These are phyloP conservation scores for Xylaria sp. DNA, from an alignment of 495 filamentous ascomycete genomes.

Conservation along the genomic window DNA sequence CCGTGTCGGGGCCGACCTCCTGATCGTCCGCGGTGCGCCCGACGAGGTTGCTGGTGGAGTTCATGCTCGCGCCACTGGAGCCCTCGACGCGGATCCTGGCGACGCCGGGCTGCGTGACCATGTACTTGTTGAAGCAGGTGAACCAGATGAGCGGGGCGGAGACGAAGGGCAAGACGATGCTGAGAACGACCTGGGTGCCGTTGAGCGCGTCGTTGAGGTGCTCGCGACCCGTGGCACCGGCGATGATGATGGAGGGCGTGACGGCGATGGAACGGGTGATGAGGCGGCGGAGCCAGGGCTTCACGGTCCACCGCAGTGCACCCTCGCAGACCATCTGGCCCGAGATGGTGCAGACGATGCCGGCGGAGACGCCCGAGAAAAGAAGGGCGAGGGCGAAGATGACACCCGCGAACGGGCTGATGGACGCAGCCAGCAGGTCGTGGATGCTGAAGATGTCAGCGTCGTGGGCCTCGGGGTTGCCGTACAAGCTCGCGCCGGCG, in stretches of 20 bases:
- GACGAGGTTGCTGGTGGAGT: slow-evolving; percentile 24
- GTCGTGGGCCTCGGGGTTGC: slow-evolving; percentile 59
- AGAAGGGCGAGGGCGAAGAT: slow-evolving; percentile 81
- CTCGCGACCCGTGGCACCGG: slow-evolving; percentile 74
- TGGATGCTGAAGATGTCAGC: slow-evolving; percentile 88
- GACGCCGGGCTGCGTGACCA: slow-evolving; percentile 66
- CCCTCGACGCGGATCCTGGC: slow-evolving; percentile 45
- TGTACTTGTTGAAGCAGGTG: slow-evolving; percentile 80
- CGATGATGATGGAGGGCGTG: slow-evolving; percentile 81
- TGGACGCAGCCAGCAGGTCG: slow-evolving; percentile 69
- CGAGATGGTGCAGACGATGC: slow-evolving; percentile 84
- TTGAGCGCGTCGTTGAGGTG: slow-evolving; percentile 78
- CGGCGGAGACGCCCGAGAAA: slow-evolving; percentile 77
- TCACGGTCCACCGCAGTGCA: slow-evolving; percentile 72
- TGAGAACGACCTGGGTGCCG: slow-evolving; percentile 80
- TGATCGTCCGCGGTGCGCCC: slow-evolving; percentile 21
- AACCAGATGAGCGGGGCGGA: slow-evolving; percentile 87
- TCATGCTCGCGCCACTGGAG: slow-evolving; percentile 28
- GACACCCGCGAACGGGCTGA: slow-evolving; percentile 74
- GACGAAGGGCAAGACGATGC: slow-evolving; percentile 81
- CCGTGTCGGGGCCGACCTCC: slow-evolving; percentile 30
- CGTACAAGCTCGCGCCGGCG: slow-evolving; percentile 78
- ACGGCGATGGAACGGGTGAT: slow-evolving; percentile 78
- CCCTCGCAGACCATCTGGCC: slow-evolving; percentile 86
- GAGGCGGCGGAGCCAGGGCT: slow-evolving; percentile 75